Conservation (phyloP, 345 rosid species). For the Cardamine chenopodiifolia region DNA sequence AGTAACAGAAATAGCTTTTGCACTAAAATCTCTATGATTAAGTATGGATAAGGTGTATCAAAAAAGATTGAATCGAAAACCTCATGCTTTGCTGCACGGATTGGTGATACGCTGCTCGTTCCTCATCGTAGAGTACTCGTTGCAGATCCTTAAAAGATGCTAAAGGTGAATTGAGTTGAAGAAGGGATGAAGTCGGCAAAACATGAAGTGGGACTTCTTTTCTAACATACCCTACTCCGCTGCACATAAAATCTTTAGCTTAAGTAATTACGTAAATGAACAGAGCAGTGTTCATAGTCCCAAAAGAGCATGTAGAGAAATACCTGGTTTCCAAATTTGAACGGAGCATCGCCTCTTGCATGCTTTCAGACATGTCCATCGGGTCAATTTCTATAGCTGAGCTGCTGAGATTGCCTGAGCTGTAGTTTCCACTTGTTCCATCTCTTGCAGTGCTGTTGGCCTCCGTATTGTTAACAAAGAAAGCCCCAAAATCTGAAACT, state of each 20-base stretch:
- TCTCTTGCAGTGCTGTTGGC: slow-evolving; percentile 59
- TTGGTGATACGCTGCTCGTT: slow-evolving; percentile 79
- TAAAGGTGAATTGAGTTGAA: slow-evolving; percentile 76
- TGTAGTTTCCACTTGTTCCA: slow-evolving; percentile 50
- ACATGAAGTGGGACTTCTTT: slow-evolving; percentile 90
- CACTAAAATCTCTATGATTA: slow-evolving; percentile 26
- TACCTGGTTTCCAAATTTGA: slow-evolving; percentile 96
- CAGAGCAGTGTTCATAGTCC: not conserved
- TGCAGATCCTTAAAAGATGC: slow-evolving; percentile 83
- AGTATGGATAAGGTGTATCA: not conserved
- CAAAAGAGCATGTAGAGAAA: slow-evolving; percentile 12
- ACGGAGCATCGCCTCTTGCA: slow-evolving; percentile 98
- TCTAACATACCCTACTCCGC: slow-evolving; percentile 83
- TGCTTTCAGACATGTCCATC: slow-evolving; percentile 96
- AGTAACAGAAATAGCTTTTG: slow-evolving; percentile 19
- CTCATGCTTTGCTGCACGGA: slow-evolving; percentile 73
- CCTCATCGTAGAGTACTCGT: slow-evolving; percentile 84
- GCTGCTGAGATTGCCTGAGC: slow-evolving; percentile 45
- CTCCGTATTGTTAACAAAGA: slow-evolving; percentile 68
- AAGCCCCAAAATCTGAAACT: slow-evolving; percentile 73
- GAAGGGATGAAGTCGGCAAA: slow-evolving; percentile 69
- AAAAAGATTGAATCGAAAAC: slow-evolving; percentile 43
- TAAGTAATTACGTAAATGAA: slow-evolving; percentile 24
- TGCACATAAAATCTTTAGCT: slow-evolving; percentile 41
- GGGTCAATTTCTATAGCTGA: slow-evolving; percentile 62